Evolutionary conservation across 441 rosid genomes (phyloP).

Genomic region (Brassica balearica): DNA sequence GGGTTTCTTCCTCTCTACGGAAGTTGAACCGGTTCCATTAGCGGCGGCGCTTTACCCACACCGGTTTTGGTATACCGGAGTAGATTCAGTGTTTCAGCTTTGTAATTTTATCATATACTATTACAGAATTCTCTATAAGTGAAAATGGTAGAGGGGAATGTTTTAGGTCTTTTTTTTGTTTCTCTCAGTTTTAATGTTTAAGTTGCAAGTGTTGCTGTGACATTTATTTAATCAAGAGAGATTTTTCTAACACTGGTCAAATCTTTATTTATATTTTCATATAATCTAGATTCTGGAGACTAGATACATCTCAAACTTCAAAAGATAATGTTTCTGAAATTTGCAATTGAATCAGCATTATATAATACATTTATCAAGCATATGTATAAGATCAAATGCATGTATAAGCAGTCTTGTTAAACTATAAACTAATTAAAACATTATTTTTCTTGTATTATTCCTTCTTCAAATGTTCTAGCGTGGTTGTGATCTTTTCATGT

Average conservation of each 20-base stretch:
- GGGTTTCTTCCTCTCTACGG: conserved; percentile 16
- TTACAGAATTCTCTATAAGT: background rate
- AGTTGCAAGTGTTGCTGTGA: background rate
- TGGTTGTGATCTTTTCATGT: too few relatives aligned
- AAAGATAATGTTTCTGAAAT: too few relatives aligned
- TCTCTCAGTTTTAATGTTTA: background rate
- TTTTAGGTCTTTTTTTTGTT: background rate
- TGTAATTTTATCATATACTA: background rate
- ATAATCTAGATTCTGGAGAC: too few relatives aligned
- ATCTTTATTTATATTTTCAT: too few relatives aligned
- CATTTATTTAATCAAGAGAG: background rate
- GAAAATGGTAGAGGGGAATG: conserved; percentile 3
- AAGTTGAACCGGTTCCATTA: conserved; percentile 23
- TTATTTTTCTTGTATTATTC: too few relatives aligned
- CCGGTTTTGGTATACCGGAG: background rate
- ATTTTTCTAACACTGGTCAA: background rate
- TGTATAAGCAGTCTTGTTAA: too few relatives aligned
- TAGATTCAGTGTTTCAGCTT: background rate
- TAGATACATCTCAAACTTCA: too few relatives aligned
- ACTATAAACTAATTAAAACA: too few relatives aligned
- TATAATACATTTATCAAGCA: too few relatives aligned
- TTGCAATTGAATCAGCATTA: too few relatives aligned
- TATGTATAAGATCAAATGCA: too few relatives aligned
- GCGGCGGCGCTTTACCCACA: conserved; percentile 12
- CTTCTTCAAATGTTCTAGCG: too few relatives aligned